These are phyloP conservation scores for Chondrus crispus DNA, from an alignment of 23 red algal species.

Conservation along the genomic window DNA sequence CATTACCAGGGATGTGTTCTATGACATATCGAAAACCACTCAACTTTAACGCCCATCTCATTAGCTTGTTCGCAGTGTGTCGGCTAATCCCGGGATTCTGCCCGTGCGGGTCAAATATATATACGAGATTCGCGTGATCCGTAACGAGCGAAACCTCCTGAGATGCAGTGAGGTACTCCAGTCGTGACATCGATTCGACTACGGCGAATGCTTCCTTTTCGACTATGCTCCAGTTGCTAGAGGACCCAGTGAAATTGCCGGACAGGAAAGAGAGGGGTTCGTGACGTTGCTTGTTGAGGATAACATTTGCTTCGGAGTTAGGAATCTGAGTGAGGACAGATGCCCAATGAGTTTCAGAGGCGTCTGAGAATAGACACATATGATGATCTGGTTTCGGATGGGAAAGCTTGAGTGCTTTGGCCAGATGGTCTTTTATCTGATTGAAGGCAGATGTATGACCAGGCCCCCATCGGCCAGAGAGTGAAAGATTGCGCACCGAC, in stretches of 20 bases:
- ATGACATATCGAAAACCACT: neutral
- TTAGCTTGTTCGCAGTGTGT: conserved; percentile 6
- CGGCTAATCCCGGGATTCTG: neutral
- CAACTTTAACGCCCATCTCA: neutral
- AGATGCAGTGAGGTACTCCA: neutral
- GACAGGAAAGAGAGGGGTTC: conserved; percentile 22
- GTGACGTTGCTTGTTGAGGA: neutral
- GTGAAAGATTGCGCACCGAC: neutral
- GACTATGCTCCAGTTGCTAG: neutral
- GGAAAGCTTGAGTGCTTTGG: neutral
- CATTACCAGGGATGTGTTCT: neutral
- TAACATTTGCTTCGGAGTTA: neutral
- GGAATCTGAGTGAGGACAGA: conserved; percentile 11
- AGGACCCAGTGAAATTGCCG: neutral
- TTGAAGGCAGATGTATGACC: neutral
- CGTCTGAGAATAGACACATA: neutral
- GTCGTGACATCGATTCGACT: neutral
- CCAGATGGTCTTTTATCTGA: neutral
- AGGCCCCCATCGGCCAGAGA: neutral
- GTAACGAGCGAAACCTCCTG: neutral
- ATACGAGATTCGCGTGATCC: conserved; percentile 16
- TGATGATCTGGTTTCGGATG: neutral
- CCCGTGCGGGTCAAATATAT: neutral
- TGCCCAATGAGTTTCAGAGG: neutral
- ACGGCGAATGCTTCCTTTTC: neutral